A percentile compares a stretch with the other conserved stretches of the same genome.
These are phyloP conservation scores for Sporothrix variecibatus DNA, from an alignment of 2,329 filamentous ascomycete species.

Conservation along the genomic window DNA sequence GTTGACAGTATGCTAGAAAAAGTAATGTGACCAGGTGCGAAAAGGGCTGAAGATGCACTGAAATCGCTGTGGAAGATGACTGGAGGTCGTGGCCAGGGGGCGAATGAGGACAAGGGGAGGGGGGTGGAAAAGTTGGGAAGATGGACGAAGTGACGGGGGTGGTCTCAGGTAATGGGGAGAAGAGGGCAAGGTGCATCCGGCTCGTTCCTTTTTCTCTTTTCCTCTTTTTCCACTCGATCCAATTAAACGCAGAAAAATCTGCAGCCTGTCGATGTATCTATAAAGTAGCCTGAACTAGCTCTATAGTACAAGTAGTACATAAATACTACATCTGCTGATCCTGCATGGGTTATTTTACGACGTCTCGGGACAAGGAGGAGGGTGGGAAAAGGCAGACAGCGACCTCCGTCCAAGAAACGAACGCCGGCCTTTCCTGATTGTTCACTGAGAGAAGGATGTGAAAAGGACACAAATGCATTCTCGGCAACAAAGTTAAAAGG, in stretches of 20 bases:
- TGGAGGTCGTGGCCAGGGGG: neutral
- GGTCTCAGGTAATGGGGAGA: constrained; percentile 11
- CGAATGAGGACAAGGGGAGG: neutral
- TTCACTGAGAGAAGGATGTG: neutral
- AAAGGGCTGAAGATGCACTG: neutral
- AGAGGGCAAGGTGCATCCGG: constrained; percentile 18
- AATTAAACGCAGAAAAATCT: constrained; percentile 22
- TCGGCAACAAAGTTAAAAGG: neutral
- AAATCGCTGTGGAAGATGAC: neutral
- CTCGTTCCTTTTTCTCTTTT: constrained; percentile 19
- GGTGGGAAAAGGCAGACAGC: constrained; percentile 2
- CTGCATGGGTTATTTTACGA: constrained; percentile 12
- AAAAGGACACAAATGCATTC: neutral
- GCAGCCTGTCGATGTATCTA: constrained; percentile 7
- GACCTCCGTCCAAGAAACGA: neutral
- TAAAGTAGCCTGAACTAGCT: neutral
- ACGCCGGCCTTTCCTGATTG: neutral
- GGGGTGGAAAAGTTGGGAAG: neutral
- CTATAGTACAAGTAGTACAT: neutral
- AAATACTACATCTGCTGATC: neutral
- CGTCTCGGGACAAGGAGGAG: constrained; percentile 7
- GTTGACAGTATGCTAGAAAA: neutral
- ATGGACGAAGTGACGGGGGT: neutral
- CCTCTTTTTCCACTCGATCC: constrained; percentile 12
- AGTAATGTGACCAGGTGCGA: neutral